phyloP scores from a whole-genome alignment of 495 filamentous ascomycete species.

The Peziza echinospora region DNA sequence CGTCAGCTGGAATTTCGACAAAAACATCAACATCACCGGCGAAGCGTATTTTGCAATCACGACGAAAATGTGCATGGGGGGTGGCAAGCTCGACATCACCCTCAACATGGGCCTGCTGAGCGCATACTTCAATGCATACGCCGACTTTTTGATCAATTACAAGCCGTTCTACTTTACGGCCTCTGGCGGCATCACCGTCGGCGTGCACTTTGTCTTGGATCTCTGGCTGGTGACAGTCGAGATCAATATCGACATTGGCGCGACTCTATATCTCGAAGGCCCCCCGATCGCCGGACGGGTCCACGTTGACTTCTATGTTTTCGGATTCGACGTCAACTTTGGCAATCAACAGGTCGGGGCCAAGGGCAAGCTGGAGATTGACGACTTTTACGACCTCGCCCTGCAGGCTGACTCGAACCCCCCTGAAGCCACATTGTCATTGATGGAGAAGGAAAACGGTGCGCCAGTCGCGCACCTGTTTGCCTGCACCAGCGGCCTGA shows the following conservation, averaged over 20 bases:
- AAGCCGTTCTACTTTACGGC: constrained; percentile 27
- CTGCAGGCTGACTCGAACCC: background rate
- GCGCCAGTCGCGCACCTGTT: background rate
- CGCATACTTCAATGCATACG: constrained; percentile 26
- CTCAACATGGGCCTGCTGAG: constrained; percentile 18
- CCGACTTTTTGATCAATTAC: constrained; percentile 31
- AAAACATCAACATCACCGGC: constrained; percentile 22
- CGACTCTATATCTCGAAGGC: constrained; percentile 22
- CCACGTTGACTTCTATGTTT: constrained; percentile 19
- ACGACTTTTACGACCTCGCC: background rate
- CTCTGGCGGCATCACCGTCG: constrained; percentile 22
- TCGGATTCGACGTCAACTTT: background rate
- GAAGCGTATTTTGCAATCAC: constrained; percentile 32
- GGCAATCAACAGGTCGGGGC: background rate
- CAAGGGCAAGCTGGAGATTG: background rate
- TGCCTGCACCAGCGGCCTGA: background rate
- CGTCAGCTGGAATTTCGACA: constrained; percentile 23
- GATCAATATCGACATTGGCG: constrained; percentile 22
- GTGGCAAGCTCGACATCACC: constrained; percentile 20
- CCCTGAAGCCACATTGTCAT: background rate
- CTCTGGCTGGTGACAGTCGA: constrained; percentile 20
- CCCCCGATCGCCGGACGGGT: constrained; percentile 23
- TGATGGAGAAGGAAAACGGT: background rate
- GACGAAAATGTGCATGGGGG: constrained; percentile 29
- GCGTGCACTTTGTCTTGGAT: constrained; percentile 22